Evolutionary conservation across 2,329 filamentous ascomycete genomes (phyloP), one percentile per base, ranked within the genome.

Genomic region (Aureobasidium namibiae): DNA sequence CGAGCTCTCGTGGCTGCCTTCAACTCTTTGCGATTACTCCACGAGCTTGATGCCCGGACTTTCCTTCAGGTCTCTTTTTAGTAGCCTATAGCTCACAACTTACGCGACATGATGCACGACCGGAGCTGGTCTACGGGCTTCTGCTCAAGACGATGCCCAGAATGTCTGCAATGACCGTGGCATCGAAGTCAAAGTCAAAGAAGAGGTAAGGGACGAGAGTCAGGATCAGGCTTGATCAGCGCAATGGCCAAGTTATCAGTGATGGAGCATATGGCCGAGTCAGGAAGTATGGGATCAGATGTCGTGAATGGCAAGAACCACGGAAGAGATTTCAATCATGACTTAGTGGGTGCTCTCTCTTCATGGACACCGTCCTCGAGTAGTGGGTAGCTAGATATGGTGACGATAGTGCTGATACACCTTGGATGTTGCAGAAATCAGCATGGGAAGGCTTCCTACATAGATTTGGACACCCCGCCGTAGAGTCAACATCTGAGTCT

Each of bases 171-270:
- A 76, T 4, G 96, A 81, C 73, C 77, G 76, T 14, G 82, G 82
- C 4, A 80, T 84, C 59, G 85, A 94, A 62, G 91, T 96, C 2
- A 87, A 84, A 63, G 92, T 97, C 46, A 85, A 87, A 65, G 92
- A 96, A 71, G 96, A 96, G 75, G 83, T 96, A 4, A 81, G 88
- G 41, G 87, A 96, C 1, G 92, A 96, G 72, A 92, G 85, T 67
- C 89, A 91, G 59, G 92, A 96, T 71, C 92, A 92, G 10, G 18
- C 5, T 14, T n/a, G 4, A 39, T n/a, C n/a, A 9, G 18, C 36
- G 6, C 16, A 8, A 18, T n/a, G n/a, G n/a, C n/a, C n/a, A n/a
- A n/a, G n/a, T n/a, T n/a, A 65, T 84, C 81, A 31, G 90, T 89
- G 4, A 74, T 96, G 60, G 86, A 88, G 63, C 83, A 91, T 66